phyloP scores from a whole-genome alignment of 352 stramenopile species.

The Globisporangium canariense region DNA sequence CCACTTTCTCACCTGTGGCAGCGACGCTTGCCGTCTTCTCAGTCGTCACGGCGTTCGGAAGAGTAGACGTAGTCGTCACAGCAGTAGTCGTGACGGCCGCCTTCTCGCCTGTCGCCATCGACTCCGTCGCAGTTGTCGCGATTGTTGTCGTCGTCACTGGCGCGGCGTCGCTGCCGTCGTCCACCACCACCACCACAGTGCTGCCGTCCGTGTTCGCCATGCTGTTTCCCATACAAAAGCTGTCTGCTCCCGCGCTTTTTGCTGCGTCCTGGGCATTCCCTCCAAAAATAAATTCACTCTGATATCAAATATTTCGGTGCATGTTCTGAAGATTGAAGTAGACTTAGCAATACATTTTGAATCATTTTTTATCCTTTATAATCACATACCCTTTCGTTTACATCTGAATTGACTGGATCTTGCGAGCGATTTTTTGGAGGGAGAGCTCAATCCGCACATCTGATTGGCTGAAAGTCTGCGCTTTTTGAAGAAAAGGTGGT shows the following conservation, averaged over 20 bases:
- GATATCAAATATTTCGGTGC: not conserved
- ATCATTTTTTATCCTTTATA: not conserved
- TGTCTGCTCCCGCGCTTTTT: conserved; percentile 2
- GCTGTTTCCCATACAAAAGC: conserved; percentile 11
- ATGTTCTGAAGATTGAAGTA: not conserved
- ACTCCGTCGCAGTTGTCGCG: not conserved
- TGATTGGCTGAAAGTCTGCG: not conserved
- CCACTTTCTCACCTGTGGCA: not conserved
- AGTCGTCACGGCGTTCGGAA: not conserved
- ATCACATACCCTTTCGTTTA: not conserved
- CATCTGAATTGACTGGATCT: too few relatives aligned
- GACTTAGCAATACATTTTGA: not conserved
- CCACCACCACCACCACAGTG: not conserved
- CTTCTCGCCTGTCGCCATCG: not conserved
- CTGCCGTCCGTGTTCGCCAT: not conserved
- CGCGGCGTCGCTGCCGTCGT: not conserved
- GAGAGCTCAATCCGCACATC: not conserved
- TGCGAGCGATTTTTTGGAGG: not conserved
- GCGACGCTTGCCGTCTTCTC: not conserved
- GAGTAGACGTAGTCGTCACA: not conserved
- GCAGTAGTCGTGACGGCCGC: not conserved
- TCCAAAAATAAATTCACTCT: not conserved
- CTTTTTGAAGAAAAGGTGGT: not conserved
- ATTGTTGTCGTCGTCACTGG: not conserved
- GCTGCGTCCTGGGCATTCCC: not conserved